phyloP scores from a whole-genome alignment of 1,284 basidiomycete genomes.

The Leucoagaricus sp. region DNA sequence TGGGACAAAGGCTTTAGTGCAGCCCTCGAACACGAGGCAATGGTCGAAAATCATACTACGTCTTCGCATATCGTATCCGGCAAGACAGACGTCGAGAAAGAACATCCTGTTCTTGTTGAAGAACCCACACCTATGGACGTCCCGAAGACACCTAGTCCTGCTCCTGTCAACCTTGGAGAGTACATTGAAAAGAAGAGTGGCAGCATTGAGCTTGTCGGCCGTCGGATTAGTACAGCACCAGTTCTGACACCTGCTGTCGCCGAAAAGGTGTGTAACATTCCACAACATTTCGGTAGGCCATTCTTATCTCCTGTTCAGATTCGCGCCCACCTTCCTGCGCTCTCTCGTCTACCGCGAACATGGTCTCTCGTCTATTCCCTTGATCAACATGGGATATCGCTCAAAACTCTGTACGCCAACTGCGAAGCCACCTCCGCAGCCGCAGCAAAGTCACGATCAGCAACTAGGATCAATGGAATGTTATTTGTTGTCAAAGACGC shows the following conservation, averaged over 20 bases:
- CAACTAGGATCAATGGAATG: constrained; percentile 25
- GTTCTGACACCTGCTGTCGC: constrained; percentile 61
- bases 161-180: constrained; percentile 27
- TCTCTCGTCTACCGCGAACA: constrained; percentile 74
- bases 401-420: constrained; percentile 82
- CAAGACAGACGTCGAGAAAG: background rate
- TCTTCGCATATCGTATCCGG: background rate
- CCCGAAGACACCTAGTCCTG: background rate
- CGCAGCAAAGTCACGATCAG: constrained; percentile 17
- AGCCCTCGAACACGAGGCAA: constrained; percentile 33
- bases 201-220: constrained; percentile 49
- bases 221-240: constrained; percentile 52
- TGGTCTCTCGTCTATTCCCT: constrained; percentile 93
- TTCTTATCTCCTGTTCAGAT: too few relatives aligned
- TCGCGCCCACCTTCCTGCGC: constrained; percentile 73
- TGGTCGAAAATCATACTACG: background rate
- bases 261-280: constrained; percentile 49
- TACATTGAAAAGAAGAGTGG: constrained; percentile 49
- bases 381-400: constrained; percentile 93
- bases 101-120: background rate
- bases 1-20: constrained; percentile 59
- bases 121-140: background rate
- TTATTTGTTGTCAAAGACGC: constrained; percentile 57
- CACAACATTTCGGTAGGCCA: too few relatives aligned
- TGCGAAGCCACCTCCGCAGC: constrained; percentile 45